phyloP scores from a whole-genome alignment of 2,329 filamentous ascomycete genomes.

The Seiridium unicorne region DNA sequence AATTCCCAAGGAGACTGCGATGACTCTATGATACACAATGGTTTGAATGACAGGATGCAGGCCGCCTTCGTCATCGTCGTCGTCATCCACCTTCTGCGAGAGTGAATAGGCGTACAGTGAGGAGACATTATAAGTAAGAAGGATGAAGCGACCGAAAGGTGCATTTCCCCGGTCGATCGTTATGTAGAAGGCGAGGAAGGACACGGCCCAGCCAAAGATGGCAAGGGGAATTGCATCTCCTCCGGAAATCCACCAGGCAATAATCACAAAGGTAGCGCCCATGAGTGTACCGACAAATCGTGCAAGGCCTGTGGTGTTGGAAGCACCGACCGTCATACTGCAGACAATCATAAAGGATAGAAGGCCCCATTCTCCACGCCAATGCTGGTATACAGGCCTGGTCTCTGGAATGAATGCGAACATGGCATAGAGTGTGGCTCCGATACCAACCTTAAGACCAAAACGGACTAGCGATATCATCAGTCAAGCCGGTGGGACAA shows the following conservation, averaged over 20 bases:
- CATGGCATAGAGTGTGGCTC: slow-evolving; percentile 84
- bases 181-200: slow-evolving; percentile 83
- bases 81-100: slow-evolving; percentile 73
- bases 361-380: slow-evolving; percentile 95
- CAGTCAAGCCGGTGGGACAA: slow-evolving; percentile 13
- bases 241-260: slow-evolving; percentile 74
- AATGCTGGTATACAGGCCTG: slow-evolving; percentile 77
- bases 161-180: slow-evolving; percentile 82
- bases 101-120: slow-evolving; percentile 93
- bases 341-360: slow-evolving; percentile 98
- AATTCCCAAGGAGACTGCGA: slow-evolving; percentile 82
- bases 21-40: slow-evolving; percentile 83
- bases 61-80: slow-evolving; percentile 87
- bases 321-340: slow-evolving; percentile 94
- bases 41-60: slow-evolving; percentile 80
- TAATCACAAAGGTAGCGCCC: slow-evolving; percentile 71
- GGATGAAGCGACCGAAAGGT: slow-evolving; percentile 87
- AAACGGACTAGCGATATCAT: slow-evolving; percentile 53
- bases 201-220: slow-evolving; percentile 77
- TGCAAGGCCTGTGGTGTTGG: slow-evolving; percentile 86
- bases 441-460: slow-evolving; percentile 89
- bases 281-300: slow-evolving; percentile 84
- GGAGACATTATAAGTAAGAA: slow-evolving; percentile 94
- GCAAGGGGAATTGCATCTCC: slow-evolving; percentile 76
- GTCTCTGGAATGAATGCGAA: slow-evolving; percentile 82